phyloP scores from a whole-genome alignment of 106 monocot species.

The Allium sativum region DNA sequence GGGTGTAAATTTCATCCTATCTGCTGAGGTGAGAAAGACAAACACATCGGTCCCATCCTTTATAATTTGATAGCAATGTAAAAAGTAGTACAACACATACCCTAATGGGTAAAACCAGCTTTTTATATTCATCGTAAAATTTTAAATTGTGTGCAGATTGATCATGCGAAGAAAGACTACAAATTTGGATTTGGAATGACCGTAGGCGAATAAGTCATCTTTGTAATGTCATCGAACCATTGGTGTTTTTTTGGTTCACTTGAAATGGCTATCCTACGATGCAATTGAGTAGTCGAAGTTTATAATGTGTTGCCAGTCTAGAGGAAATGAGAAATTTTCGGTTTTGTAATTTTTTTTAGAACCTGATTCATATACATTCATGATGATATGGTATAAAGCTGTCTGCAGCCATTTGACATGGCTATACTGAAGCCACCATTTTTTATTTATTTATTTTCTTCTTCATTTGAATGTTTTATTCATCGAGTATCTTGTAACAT shows the following conservation, averaged over 20 bases:
- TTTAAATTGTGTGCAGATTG: constrained; percentile 42
- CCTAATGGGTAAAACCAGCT: too few species aligned
- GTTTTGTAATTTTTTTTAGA: constrained; percentile 12
- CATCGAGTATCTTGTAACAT: too few species aligned
- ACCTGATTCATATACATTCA: not conserved
- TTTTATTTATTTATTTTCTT: constrained; percentile 9
- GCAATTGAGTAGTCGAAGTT: not conserved
- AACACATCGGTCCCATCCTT: too few species aligned
- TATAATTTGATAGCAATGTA: too few species aligned
- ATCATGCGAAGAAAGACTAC: constrained; percentile 92
- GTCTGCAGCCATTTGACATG: too few species aligned
- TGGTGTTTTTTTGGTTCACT: not conserved
- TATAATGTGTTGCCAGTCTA: constrained; percentile 1
- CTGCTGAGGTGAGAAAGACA: constrained; percentile 62
- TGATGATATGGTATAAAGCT: constrained; percentile 16
- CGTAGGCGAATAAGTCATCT: constrained; percentile 57
- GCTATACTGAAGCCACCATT: constrained; percentile 14
- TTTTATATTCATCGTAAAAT: too few species aligned
- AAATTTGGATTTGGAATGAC: constrained; percentile 98
- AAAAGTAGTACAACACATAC: too few species aligned
- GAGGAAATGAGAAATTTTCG: not conserved
- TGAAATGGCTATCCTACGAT: constrained; percentile 6
- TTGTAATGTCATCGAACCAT: not conserved
- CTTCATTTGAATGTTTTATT: too few species aligned
- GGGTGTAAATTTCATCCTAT: constrained; percentile 96